These are phyloP conservation scores for Breynia disticha DNA, from an alignment of 441 rosid species.

Conservation along the genomic window DNA sequence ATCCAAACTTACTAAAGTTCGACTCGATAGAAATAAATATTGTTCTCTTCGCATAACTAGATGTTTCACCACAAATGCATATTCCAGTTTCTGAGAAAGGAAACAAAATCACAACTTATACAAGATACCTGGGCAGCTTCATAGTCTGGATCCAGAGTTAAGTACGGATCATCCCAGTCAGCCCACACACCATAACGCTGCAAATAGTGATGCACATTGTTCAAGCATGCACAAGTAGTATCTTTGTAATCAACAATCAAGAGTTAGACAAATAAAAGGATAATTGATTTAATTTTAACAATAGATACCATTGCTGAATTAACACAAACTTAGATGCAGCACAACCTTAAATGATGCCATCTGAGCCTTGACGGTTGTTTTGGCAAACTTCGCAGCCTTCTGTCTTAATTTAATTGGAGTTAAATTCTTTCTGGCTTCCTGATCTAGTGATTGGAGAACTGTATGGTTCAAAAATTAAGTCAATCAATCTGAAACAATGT, in stretches of 20 bases:
- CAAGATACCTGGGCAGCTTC: conserved; percentile 90
- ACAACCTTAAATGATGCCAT: conserved; percentile 92
- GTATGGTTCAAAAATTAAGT: conserved; percentile 20
- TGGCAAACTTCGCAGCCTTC: conserved; percentile 91
- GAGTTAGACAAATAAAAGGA: not conserved
- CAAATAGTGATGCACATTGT: conserved; percentile 19
- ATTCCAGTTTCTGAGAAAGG: not conserved
- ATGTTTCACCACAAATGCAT: conserved; percentile 1
- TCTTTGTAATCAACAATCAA: not conserved
- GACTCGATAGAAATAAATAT: too few species aligned
- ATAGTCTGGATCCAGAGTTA: conserved; percentile 89
- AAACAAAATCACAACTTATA: conserved; percentile 14
- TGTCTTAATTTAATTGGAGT: conserved; percentile 80
- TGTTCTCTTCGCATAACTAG: not conserved
- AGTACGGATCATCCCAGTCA: conserved; percentile 81
- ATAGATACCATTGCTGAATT: not conserved
- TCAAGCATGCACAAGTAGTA: conserved; percentile 5
- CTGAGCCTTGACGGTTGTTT: conserved; percentile 88
- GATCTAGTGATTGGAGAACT: conserved; percentile 93
- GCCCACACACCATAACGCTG: conserved; percentile 99
- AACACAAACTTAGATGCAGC: not conserved
- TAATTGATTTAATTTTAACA: conserved; percentile 6
- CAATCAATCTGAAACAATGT: not conserved
- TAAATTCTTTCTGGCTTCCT: conserved; percentile 72
- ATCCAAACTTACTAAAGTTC: not conserved